Evolutionary conservation across 352 stramenopile species (phyloP).

Genomic region (Pythium biforme): DNA sequence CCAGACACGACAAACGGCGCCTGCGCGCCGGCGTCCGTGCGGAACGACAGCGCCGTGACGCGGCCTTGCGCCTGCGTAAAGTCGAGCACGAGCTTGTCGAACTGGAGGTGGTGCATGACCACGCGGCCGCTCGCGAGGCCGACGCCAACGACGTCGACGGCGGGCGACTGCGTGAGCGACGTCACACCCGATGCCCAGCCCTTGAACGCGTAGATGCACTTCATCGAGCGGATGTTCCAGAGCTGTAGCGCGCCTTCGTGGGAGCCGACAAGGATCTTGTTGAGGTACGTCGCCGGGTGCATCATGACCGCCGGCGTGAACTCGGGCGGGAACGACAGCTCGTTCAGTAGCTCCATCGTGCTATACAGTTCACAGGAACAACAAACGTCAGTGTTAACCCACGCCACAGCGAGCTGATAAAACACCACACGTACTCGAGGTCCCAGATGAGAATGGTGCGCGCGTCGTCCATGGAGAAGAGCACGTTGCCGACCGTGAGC

Average conservation of each 20-base stretch:
- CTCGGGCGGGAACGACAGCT: conserved; percentile 42
- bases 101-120: conserved; percentile 86
- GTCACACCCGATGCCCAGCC: conserved; percentile 68
- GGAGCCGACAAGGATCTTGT: conserved; percentile 92
- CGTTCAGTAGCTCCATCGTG: conserved; percentile 59
- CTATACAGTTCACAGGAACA: conserved; percentile 28
- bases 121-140: conserved; percentile 80
- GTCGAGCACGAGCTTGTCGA: conserved; percentile 79
- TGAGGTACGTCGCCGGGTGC: conserved; percentile 93
- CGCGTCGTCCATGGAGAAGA: conserved; percentile 75
- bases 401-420: too few species aligned
- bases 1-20: conserved; percentile 65
- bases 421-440: conserved; percentile 36
- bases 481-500: conserved; percentile 56
- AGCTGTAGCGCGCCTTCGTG: conserved; percentile 81
- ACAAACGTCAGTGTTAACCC: too few species aligned
- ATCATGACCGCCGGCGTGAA: conserved; percentile 81
- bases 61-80: conserved; percentile 76
- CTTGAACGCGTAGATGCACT: conserved; percentile 87
- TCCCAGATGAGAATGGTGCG: conserved; percentile 59
- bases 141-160: conserved; percentile 88
- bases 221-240: conserved; percentile 91
- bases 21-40: conserved; percentile 72
- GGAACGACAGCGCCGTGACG: conserved; percentile 88
- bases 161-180: conserved; percentile 82